Evolutionary conservation across 75 land plant species (phyloP).

Genomic region (Pinus tabuliformis): DNA sequence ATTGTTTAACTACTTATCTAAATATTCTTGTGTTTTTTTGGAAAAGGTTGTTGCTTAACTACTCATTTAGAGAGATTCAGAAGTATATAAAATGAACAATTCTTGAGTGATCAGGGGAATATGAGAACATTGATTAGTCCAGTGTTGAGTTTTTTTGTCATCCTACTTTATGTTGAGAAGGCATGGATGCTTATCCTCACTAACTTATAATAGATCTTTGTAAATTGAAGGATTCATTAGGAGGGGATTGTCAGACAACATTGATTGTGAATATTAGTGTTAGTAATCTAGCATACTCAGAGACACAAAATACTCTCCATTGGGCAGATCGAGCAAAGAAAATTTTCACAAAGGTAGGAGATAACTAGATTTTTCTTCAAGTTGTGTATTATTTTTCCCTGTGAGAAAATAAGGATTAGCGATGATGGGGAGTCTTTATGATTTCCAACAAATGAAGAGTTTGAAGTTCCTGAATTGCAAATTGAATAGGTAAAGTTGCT

Average conservation of each 20-base stretch:
- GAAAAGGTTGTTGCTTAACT: neutral
- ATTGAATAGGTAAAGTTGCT: too few relatives aligned
- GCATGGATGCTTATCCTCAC: neutral
- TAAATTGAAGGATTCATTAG: constrained; percentile 23
- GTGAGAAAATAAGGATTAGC: neutral
- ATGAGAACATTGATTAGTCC: too few relatives aligned
- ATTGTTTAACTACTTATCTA: neutral
- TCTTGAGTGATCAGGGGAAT: neutral
- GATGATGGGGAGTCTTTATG: neutral
- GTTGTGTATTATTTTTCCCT: neutral
- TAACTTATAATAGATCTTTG: neutral
- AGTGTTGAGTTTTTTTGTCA: neutral
- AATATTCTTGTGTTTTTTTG: neutral
- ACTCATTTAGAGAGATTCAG: neutral
- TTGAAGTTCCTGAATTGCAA: too few relatives aligned
- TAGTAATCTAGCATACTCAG: constrained; percentile 15
- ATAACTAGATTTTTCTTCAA: neutral
- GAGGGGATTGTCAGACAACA: constrained; percentile 26
- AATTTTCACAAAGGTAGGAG: constrained; percentile 24
- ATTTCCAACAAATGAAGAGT: too few relatives aligned
- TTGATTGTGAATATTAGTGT: constrained; percentile 29
- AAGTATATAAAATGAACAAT: neutral
- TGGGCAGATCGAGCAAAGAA: constrained; percentile 35
- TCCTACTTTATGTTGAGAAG: neutral
- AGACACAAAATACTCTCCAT: constrained; percentile 28